Base-by-base conservation (phyloP, 352 stramenopile genomes). In the Pythium brachiatum region DNA sequence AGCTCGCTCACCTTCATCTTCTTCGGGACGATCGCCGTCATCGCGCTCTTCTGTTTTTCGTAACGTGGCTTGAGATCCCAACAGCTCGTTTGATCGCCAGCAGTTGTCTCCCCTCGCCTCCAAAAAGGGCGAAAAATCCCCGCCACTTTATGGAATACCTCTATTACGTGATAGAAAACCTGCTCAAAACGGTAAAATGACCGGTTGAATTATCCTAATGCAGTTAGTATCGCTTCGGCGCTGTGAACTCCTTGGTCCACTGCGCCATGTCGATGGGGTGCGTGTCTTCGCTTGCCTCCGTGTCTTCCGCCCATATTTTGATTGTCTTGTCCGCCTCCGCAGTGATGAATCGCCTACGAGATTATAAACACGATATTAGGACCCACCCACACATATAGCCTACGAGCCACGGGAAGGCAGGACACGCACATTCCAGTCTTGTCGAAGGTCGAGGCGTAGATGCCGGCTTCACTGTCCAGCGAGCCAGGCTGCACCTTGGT, bases 291-390 rank as follows among this genome's bases (percentile, higher is more conserved):
- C 90, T 98, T 0, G 97, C 96, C 7, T 92, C 79, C 21, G 88
- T 75, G 68, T 99, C 96, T 66, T 98, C 93, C 60, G 98, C 96
- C 96, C 97, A 99, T 63, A 99, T 97, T 67, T 99, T 99, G 72
- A 99, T 98, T 3, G 95, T 99, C 79, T 99, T 99, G 79, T 99
- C 98, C 0, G 97, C 97, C 74, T 99, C 97, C 60, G 96, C 97
- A 18, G 97, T 99, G 68, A 99, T 97, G 25, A 99, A 87, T 23
- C 98, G 90, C 50, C 94, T 99, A 47, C 6, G 41, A 43, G 26
- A 58, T 27, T 36, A 60, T 34, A 53, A 8, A 34, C 46, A 53
- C 3, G 9, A 4, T 2, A 36, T 53, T 9, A 53, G 46, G 9
- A 36, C n/a, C 23, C 32, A 7, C 32, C 13, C 4, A 34, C 51